phyloP scores from a whole-genome alignment of 768 basidiomycete species.

The Glaciozyma martinii region DNA sequence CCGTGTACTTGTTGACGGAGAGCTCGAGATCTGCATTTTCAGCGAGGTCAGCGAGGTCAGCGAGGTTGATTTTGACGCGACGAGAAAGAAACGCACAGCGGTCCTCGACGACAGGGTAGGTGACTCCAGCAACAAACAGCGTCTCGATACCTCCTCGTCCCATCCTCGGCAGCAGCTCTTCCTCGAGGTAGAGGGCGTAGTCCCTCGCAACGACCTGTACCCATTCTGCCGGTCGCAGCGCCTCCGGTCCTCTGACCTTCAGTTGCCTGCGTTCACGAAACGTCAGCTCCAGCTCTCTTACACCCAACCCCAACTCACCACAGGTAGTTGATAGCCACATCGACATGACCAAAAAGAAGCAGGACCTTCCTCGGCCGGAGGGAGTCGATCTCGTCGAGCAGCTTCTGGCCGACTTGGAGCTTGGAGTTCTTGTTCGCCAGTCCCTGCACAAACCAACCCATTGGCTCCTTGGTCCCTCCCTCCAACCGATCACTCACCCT shows the following conservation, averaged over 20 bases:
- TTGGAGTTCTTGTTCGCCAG: conserved; percentile 13
- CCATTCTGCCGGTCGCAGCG: neutral
- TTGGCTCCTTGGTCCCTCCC: neutral
- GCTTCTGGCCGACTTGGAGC: neutral
- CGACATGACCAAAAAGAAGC: conserved; percentile 11
- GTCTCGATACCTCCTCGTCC: neutral
- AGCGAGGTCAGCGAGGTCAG: neutral
- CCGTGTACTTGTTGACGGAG: conserved; percentile 8
- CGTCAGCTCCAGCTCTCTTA: neutral
- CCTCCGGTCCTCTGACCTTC: neutral
- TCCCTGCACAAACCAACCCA: conserved; percentile 6
- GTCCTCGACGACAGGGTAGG: neutral
- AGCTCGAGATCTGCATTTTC: conserved; percentile 28
- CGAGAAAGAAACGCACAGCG: neutral
- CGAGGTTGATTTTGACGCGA: neutral
- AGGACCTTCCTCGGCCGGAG: neutral
- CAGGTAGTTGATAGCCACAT: conserved; percentile 20
- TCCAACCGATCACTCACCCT: neutral
- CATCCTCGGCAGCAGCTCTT: neutral
- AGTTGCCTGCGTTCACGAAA: neutral
- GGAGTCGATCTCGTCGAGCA: neutral
- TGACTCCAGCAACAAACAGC: neutral
- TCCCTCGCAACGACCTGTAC: neutral
- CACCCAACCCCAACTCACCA: conserved; percentile 1
- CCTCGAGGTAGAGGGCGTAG: neutral